Percentiles rank a stretch among this genome's conserved stretches.
Conservation (phyloP, 371 early-diverging fungal genomes). For the Furculomyces boomerangus region DNA sequence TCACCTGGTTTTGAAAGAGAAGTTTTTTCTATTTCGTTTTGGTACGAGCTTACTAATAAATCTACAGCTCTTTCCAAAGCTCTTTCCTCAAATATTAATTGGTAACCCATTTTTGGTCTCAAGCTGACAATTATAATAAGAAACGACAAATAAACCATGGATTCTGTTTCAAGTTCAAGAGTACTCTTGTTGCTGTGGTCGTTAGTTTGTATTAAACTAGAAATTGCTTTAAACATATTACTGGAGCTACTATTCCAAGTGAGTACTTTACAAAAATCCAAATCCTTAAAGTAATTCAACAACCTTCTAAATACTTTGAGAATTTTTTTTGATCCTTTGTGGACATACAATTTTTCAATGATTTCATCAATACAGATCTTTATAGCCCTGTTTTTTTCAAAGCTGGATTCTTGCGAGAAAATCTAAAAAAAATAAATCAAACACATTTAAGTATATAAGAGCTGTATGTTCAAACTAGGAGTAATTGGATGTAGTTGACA, state of each 20-base stretch:
- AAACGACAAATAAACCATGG: neutral
- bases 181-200: neutral
- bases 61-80: conserved; percentile 1
- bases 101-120: neutral
- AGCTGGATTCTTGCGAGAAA: too few species aligned
- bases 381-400: too few species aligned
- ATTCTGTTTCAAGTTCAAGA: neutral
- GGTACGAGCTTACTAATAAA: neutral
- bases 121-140: neutral
- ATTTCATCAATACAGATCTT: too few species aligned
- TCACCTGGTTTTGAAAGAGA: neutral
- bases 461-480: too few species aligned
- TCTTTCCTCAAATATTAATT: neutral
- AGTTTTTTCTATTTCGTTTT: neutral
- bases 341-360: too few species aligned
- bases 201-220: neutral
- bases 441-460: too few species aligned
- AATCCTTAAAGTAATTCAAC: too few species aligned
- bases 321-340: too few species aligned
- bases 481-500: too few species aligned
- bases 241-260: neutral
- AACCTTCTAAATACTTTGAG: too few species aligned
- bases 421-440: too few species aligned
- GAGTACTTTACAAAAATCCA: too few species aligned
- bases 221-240: neutral